Conservation (phyloP, 805 yeast species). For the Metschnikowia matae region DNA sequence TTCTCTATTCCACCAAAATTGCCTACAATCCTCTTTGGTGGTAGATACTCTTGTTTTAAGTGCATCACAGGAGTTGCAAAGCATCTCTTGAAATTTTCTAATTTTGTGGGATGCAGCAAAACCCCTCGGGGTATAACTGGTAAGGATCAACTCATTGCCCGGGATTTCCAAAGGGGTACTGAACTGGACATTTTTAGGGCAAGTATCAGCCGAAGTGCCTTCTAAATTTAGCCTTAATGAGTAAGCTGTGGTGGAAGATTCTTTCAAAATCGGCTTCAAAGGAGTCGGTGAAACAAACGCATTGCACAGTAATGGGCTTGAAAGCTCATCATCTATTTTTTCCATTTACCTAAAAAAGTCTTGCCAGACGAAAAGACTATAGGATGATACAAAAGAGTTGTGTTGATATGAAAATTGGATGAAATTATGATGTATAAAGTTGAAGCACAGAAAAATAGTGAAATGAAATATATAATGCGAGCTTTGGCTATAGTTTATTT, state of each 20-base stretch:
- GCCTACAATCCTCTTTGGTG: background rate
- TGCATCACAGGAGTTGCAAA: background rate
- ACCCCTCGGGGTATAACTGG: background rate
- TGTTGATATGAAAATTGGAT: no score
- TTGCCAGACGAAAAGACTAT: background rate
- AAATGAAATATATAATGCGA: background rate
- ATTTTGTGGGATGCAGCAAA: background rate
- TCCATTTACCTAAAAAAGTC: background rate
- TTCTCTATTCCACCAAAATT: background rate
- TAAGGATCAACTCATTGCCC: background rate
- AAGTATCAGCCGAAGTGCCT: background rate
- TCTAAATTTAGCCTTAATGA: background rate
- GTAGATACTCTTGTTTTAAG: background rate
- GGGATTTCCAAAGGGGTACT: constrained; percentile 1
- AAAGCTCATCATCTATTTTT: background rate
- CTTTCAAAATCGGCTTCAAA: background rate
- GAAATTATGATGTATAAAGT: no score
- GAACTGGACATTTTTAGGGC: background rate
- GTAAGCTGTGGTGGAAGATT: background rate
- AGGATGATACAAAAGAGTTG: no score
- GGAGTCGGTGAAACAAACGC: background rate
- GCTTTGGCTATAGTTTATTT: background rate
- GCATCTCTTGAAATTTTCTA: background rate
- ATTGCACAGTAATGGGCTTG: background rate
- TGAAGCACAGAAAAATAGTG: no score